Conservation (phyloP, 1,284 basidiomycete genomes). For the Trametes sp. region DNA sequence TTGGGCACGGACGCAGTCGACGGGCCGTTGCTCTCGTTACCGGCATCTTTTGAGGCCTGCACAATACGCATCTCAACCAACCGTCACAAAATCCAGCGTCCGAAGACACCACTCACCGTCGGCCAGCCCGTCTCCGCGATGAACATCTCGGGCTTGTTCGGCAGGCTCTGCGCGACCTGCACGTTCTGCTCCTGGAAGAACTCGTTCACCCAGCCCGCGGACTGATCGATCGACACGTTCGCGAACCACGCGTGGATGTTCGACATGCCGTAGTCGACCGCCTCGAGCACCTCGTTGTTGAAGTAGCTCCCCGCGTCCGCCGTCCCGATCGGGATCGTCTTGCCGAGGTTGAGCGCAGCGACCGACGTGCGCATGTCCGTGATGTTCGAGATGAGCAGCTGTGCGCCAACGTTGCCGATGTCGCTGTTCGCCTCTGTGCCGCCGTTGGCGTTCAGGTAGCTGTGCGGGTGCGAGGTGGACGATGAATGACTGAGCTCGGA, state of each 20-base stretch:
- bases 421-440: constrained; percentile 57
- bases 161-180: constrained; percentile 49
- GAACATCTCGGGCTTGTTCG: constrained; percentile 80
- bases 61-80: background rate
- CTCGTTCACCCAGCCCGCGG: constrained; percentile 71
- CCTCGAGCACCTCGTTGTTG: constrained; percentile 71
- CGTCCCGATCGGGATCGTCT: constrained; percentile 81
- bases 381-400: constrained; percentile 70
- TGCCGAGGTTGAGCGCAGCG: constrained; percentile 56
- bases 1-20: constrained; percentile 73
- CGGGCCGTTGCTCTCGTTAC: constrained; percentile 67
- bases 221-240: constrained; percentile 70
- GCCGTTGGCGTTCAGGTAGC: constrained; percentile 60
- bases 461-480: constrained; percentile 35
- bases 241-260: constrained; percentile 93
- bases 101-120: constrained; percentile 55
- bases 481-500: background rate
- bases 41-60: constrained; percentile 65
- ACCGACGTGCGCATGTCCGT: constrained; percentile 68
- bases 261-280: constrained; percentile 77
- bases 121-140: constrained; percentile 98
- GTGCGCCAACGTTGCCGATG: constrained; percentile 62
- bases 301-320: constrained; percentile 92
- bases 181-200: constrained; percentile 71
- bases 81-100: background rate